Evolutionary conservation across 2,329 filamentous ascomycete species (phyloP).

Genomic region (Sporothrix curviconia): DNA sequence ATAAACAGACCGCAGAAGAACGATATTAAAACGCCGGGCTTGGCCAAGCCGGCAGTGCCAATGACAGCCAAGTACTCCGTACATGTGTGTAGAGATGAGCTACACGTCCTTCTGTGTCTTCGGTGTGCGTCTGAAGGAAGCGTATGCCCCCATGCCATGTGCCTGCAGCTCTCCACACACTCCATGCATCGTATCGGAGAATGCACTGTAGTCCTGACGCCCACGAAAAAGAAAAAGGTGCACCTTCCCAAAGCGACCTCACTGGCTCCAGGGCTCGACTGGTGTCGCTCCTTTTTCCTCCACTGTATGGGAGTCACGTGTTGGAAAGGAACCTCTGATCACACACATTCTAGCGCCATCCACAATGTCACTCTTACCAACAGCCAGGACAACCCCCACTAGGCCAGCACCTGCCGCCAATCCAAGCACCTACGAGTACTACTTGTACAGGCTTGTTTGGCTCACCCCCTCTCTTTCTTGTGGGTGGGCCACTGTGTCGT

Average conservation of each 20-base stretch:
- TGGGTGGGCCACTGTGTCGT: neutral
- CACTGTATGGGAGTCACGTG: neutral
- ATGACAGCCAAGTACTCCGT: no score
- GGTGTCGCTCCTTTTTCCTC: no score
- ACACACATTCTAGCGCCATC: neutral
- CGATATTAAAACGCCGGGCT: constrained; percentile 5
- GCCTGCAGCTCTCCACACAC: no score
- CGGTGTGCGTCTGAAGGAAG: no score
- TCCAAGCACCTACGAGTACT: neutral
- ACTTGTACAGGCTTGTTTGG: neutral
- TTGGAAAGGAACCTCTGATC: neutral
- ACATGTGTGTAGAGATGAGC: no score
- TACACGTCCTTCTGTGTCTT: no score
- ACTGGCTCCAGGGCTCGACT: neutral
- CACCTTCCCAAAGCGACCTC: neutral
- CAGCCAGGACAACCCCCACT: neutral
- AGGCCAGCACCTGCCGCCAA: neutral
- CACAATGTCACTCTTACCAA: constrained; percentile 8
- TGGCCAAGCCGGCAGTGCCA: neutral
- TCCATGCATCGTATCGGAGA: neutral
- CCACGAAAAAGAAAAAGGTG: neutral
- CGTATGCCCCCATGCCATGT: no score
- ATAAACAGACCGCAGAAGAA: neutral
- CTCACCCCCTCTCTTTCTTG: neutral
- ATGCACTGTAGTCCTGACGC: constrained; percentile 1